These are phyloP conservation scores for Suillus subluteus DNA, from an alignment of 768 basidiomycete species.

Conservation along the genomic window DNA sequence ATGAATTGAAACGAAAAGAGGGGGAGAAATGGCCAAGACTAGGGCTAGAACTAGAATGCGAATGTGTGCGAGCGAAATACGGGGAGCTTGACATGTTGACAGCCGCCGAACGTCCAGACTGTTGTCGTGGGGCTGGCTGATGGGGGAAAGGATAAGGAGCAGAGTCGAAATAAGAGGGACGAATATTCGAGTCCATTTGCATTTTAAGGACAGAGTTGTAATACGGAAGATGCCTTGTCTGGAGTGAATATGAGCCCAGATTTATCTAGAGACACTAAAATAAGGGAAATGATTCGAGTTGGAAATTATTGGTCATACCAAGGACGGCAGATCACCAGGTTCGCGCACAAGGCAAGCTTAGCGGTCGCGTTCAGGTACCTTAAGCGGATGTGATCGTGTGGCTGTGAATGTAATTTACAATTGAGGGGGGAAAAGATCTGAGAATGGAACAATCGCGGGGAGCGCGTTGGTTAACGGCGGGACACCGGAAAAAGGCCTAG, in stretches of 20 bases:
- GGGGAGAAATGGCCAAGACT: slow-evolving; percentile 27
- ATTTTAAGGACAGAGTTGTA: slow-evolving; percentile 31
- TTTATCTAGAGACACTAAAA: slow-evolving; percentile 29
- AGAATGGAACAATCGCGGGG: slow-evolving; percentile 24
- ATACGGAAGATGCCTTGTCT: slow-evolving; percentile 11
- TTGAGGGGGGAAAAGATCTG: slow-evolving; percentile 21
- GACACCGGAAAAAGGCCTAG: slow-evolving; percentile 4
- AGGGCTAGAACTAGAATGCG: slow-evolving; percentile 20
- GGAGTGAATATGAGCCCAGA: slow-evolving; percentile 17
- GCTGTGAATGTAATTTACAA: slow-evolving; percentile 37
- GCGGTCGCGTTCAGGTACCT: slow-evolving; percentile 32
- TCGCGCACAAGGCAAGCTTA: slow-evolving; percentile 31
- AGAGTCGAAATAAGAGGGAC: slow-evolving; percentile 28
- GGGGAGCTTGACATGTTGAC: slow-evolving; percentile 29
- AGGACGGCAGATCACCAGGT: slow-evolving; percentile 27
- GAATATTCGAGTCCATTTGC: slow-evolving; percentile 25
- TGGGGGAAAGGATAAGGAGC: slow-evolving; percentile 16
- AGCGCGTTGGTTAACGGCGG: slow-evolving; percentile 16
- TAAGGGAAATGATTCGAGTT: slow-evolving; percentile 35
- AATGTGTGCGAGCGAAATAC: slow-evolving; percentile 25
- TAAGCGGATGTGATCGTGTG: slow-evolving; percentile 35
- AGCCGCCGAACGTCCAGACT: slow-evolving; percentile 14
- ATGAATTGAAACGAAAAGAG: slow-evolving; percentile 21
- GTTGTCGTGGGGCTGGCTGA: slow-evolving; percentile 13
- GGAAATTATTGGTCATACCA: slow-evolving; percentile 40